phyloP scores from a whole-genome alignment of 1,284 basidiomycete species.

The Ceratobasidium sp. region DNA sequence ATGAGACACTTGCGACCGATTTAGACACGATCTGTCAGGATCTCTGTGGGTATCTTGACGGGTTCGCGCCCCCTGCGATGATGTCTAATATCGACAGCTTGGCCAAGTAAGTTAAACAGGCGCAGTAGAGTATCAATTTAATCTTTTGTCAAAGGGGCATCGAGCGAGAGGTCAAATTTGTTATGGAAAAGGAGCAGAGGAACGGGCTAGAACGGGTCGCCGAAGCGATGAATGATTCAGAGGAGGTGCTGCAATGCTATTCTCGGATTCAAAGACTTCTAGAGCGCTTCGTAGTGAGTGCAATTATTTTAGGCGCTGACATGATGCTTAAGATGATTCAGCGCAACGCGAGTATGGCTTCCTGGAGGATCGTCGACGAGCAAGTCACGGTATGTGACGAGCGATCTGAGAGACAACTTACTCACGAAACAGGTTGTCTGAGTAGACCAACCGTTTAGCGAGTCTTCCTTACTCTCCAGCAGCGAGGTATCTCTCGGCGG shows the following conservation, averaged over 20 bases:
- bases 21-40: background rate
- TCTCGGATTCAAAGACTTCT: background rate
- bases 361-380: background rate
- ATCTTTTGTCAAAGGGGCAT: background rate
- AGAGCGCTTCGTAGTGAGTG: background rate
- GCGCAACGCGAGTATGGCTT: background rate
- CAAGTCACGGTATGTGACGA: background rate
- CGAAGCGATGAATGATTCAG: background rate
- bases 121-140: background rate
- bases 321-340: background rate
- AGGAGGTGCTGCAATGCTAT: constrained; percentile 1
- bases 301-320: background rate
- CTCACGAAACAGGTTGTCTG: background rate
- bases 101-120: background rate
- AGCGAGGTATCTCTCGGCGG: background rate
- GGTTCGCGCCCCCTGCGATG: background rate
- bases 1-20: background rate
- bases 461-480: background rate
- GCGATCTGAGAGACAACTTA: background rate
- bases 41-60: background rate
- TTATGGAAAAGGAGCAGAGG: background rate
- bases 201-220: background rate
- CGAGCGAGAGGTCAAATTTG: background rate
- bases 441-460: background rate
- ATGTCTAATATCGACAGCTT: background rate